Evolutionary conservation across 495 filamentous ascomycete genomes (phyloP), one percentile per base, ranked within the genome.

Genomic region (Sporormia fimetaria): DNA sequence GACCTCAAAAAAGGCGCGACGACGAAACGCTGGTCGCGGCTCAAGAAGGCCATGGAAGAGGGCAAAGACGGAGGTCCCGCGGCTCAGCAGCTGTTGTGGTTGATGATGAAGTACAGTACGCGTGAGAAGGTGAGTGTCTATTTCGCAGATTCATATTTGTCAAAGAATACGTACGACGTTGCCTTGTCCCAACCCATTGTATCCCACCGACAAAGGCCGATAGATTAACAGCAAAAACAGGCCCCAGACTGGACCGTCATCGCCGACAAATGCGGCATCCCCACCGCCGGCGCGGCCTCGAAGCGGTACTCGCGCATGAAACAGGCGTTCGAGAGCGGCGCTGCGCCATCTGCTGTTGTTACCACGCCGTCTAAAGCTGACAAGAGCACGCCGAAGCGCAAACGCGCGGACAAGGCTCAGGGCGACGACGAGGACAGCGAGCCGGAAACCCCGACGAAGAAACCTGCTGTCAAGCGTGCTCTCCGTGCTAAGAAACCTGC

Each of bases 241-340:
- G 29, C 40, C n/a, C n/a, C 21, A 3, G 37, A 54, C 36, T 54
- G 50, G 50, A 33, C 37, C 21, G 21, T 15, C 18, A 49, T 54
- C 17, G 50, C 44, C 4, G 9, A 40, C 9, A 45, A 41, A 12
- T 49, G 44, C 29, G 24, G 32, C 17, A 54, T 27, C 25, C 7
- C 40, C 14, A 54, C 44, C 9, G 6, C 44, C 23, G 50, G 44
- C 14, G 51, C 45, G 0, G 51, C 46, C 8, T 33, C 36, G 2
- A 54, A 50, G 38, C 51, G 46, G 21, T 49, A 32, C n/a, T 42
- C 46, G 5, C 46, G 46, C 26, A 21, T 51, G 12, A 54, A 54
- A 34, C 35, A 46, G 29, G 37, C 51, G 9, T 33, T 45, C 17
- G 47, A 44, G 34, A 43, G 33, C 6, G 30, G 33, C n/a, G 25